Base-by-base conservation (phyloP, 306 rosid genomes). In the Cercis canadensis region DNA sequence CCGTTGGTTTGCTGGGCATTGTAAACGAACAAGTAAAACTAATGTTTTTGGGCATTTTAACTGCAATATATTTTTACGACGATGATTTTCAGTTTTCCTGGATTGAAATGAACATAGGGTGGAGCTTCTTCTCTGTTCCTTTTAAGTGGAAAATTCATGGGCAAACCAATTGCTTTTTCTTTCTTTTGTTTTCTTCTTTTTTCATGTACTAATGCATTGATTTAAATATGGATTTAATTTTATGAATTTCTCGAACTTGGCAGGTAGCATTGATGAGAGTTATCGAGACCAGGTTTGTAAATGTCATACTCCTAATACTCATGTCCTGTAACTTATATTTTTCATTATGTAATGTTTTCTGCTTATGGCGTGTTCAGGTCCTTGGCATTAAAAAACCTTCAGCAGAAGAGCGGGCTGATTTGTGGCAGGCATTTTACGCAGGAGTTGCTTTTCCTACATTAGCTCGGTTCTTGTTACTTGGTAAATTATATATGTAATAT, bases 381-480 rank as follows among this genome's bases (percentile, higher is more conserved):
- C 72, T 81, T 15, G 57, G 74, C 50, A 75, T 81, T 4, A 62
- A 80, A 19, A 83, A 81, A 57, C 90, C 77, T 69, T 81, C 92
- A 31, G 79, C 67, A 57, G 84, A 79, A 46, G 89, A 89, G 84
- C 85, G 89, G 54, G 44, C 59, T 16, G 81, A 77, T 60, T 89
- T 82, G 86, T 80, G 96, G 96, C 79, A 57, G 16, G 89, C 74
- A 3, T 90, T 90, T 77, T 94, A 90, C 64, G 50, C 55, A 11
- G 95, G 96, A 65, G 81, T 84, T 69, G 94, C 88, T 44, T 94
- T 90, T 80, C 85, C 88, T 31, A 72, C 95, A 10, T 59, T 90
- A 6, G 87, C 96, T 65, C 85, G 95, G 51, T 82, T 89, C 80
- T 78, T 94, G 73, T 80, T 90, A 63, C 84, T 64, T 31, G 97